Evolutionary conservation across 2,329 filamentous ascomycete species (phyloP), one percentile per base, ranked within the genome.

Genomic region (Neofusicoccum cordaticola): DNA sequence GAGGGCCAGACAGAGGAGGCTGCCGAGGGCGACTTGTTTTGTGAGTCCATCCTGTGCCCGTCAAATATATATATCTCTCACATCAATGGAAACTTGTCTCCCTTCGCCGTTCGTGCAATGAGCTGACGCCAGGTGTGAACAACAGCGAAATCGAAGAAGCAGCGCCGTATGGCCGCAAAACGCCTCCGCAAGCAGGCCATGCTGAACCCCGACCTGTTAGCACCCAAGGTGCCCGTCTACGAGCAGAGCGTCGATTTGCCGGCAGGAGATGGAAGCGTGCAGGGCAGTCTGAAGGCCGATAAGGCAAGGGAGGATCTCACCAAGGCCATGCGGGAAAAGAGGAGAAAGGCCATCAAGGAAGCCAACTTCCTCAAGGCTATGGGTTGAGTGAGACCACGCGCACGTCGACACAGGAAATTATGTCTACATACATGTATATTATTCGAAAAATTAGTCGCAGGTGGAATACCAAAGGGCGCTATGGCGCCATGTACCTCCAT

Each of bases 291-390:
- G 51, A 72, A 80, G 67, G 84, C 83, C 1, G 74, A 74, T 39
- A 71, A 73, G 35, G 82, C 85, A 73, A 82, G 90, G 73, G 82
- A 84, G 67, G 86, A 88, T 70, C 80, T 93, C 71, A 89, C 83
- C 69, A 85, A 83, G 79, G 88, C 87, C 39, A 88, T 93, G 90
- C 85, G 91, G 73, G 85, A 85, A 75, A 90, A 92, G 81, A 83
- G 91, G 74, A 86, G 89, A 79, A 86, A 85, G 66, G 86, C 84
- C 78, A 95, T 95, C 74, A 94, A 93, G 86, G 91, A 95, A 83
- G 80, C 79, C 74, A 95, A 95, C 80, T 95, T 93, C 84, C 85
- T 95, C 79, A 91, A 90, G 85, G 86, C 87, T 48, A 92, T 93
- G 90, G 73, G 79, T 9, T 82, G 79, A 65, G 22, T 8, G 4